phyloP scores from a whole-genome alignment of 768 basidiomycete species.

The Crepidotus variabilis region DNA sequence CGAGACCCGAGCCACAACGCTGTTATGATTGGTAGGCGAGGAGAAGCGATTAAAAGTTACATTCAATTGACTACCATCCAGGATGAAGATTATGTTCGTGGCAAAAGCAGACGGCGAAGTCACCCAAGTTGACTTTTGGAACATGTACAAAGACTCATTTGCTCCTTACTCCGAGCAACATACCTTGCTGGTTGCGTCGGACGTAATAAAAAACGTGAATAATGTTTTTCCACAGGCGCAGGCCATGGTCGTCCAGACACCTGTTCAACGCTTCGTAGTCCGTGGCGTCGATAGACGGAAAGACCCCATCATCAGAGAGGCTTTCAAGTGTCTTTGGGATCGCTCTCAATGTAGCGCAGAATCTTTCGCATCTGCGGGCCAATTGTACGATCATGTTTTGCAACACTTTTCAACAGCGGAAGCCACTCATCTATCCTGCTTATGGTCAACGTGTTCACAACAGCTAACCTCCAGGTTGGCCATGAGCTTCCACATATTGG shows the following conservation, averaged over 20 bases:
- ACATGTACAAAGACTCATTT: slow-evolving; percentile 84
- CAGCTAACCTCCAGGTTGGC: slow-evolving; percentile 40
- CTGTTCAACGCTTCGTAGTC: slow-evolving; percentile 79
- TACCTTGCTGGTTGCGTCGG: slow-evolving; percentile 76
- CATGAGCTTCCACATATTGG: slow-evolving; percentile 68
- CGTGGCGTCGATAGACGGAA: slow-evolving; percentile 76
- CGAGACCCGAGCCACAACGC: slow-evolving; percentile 67
- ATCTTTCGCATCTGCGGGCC: slow-evolving; percentile 49
- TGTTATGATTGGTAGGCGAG: slow-evolving; percentile 82
- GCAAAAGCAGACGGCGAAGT: slow-evolving; percentile 73
- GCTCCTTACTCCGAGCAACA: slow-evolving; percentile 51
- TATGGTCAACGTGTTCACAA: slow-evolving; percentile 69
- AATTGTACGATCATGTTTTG: slow-evolving; percentile 72
- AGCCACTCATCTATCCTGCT: slow-evolving; percentile 47
- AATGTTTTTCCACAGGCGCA: slow-evolving; percentile 80
- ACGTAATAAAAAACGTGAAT: slow-evolving; percentile 92
- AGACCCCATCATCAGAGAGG: slow-evolving; percentile 51
- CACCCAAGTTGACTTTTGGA: slow-evolving; percentile 96
- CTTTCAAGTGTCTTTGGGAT: slow-evolving; percentile 79
- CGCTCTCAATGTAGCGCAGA: slow-evolving; percentile 48
- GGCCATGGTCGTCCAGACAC: slow-evolving; percentile 79
- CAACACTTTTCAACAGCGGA: slow-evolving; percentile 49
- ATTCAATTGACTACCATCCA: slow-evolving; percentile 23
- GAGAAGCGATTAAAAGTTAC: background rate
- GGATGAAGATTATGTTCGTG: slow-evolving; percentile 92